Evolutionary conservation across 1,139 yeast genomes (phyloP), one percentile per base, ranked within the genome.

Genomic region (Lodderomyces theae): DNA sequence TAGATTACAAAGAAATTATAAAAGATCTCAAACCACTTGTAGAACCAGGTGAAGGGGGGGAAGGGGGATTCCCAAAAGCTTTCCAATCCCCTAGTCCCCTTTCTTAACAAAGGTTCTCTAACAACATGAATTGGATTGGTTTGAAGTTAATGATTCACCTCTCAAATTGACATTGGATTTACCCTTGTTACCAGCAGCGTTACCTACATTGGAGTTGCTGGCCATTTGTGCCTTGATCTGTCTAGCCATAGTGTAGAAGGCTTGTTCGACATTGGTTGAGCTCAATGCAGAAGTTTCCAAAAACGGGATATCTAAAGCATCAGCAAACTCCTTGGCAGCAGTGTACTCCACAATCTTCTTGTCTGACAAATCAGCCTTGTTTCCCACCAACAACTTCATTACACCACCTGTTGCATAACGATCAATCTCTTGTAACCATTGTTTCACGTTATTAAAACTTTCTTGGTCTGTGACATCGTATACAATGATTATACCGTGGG

Each of bases 401-500:
- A 92, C 98, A 34, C 97, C 96, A 49, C 95, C 95, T 18, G 97
- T 90, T 45, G 97, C 98, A 67, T 90, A 92, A 58, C 97, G 85
- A 69, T 92, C 98, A 58, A 92, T 92, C 67, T 92, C 98, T 70
- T 90, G 97, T 66, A 92, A 77, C 98, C 98, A 92, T 69, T 89
- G 96, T 71, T 90, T 90, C 56, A 92, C 97, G 61, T 94, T 90
- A 69, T 89, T 88, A 74, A 92, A 92, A 37, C 96, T 85, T 63
- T 92, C 97, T 69, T 89, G 97, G 66, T 92, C 98, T 39, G 98
- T 94, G 40, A 92, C 97, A 63, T 92, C 98, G 64, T 92, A 92
- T 41, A 92, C 98, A 54, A 92, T 92, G 58, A 92, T 92, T 64
- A 92, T 92, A 48, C 98, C 98, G 59, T 90, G 97, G 18, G 98